These are phyloP conservation scores for Eucalyptus paniculata DNA, from an alignment of 345 rosid genomes.

Conservation along the genomic window DNA sequence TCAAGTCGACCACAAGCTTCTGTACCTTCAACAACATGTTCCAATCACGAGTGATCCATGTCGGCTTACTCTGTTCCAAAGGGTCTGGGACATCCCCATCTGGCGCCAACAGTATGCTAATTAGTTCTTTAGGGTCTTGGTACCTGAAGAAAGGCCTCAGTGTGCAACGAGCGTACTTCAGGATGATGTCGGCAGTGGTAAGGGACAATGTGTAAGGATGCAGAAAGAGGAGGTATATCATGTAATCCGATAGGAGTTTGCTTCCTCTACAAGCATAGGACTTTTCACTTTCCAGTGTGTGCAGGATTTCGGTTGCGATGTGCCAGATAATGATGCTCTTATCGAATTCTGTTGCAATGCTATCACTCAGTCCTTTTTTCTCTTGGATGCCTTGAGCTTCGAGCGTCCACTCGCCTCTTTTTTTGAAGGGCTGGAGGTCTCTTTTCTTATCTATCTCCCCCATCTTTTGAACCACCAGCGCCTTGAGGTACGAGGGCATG, in stretches of 20 bases:
- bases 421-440: not conserved
- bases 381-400: not conserved
- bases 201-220: not conserved
- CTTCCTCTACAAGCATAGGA: not conserved
- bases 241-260: not conserved
- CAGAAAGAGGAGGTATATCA: not conserved
- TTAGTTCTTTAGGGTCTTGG: not conserved
- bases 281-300: not conserved
- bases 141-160: not conserved
- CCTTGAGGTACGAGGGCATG: not conserved
- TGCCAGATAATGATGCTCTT: slow-evolving; percentile 5
- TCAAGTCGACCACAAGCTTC: not conserved
- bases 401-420: not conserved
- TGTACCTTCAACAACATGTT: not conserved
- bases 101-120: not conserved
- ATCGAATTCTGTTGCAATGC: not conserved
- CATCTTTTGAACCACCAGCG: not conserved
- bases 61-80: fast-evolving
- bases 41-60: not conserved
- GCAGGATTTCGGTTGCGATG: not conserved
- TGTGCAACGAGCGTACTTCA: not conserved
- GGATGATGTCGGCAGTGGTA: not conserved
- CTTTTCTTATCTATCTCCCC: not conserved
- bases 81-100: not conserved
- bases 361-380: not conserved